A percentile compares a stretch with the other conserved stretches of the same genome.
phyloP scores from a whole-genome alignment of 2,329 filamentous ascomycete genomes.

The Colletotrichum higginsianum region DNA sequence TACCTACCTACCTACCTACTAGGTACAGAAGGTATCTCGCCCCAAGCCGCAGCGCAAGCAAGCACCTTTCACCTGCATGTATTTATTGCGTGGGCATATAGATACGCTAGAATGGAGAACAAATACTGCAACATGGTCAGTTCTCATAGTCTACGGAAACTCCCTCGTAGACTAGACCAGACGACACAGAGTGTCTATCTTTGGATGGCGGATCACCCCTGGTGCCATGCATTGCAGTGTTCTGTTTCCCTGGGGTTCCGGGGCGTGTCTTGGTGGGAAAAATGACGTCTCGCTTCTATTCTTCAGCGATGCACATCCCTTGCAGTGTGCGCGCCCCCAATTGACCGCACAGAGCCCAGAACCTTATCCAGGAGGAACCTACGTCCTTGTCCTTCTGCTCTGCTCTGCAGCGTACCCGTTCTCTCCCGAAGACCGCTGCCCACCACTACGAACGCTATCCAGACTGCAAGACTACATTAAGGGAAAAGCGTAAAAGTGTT shows the following conservation, averaged over 20 bases:
- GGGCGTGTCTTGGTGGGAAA: background rate
- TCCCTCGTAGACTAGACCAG: background rate
- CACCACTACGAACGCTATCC: background rate
- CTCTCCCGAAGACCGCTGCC: background rate
- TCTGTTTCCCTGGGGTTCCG: slow-evolving; percentile 3
- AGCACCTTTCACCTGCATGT: background rate
- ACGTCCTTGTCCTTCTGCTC: background rate
- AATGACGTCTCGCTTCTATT: slow-evolving; percentile 22
- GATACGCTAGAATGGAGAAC: too few relatives aligned
- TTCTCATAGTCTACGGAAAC: background rate
- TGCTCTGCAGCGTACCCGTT: background rate
- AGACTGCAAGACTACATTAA: background rate
- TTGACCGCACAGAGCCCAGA: background rate
- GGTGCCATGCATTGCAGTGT: background rate
- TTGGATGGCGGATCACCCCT: background rate
- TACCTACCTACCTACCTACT: background rate
- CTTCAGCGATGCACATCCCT: slow-evolving; percentile 14
- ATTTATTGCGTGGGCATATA: too few relatives aligned
- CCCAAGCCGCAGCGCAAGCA: background rate
- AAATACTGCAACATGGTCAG: too few relatives aligned
- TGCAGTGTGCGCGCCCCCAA: background rate
- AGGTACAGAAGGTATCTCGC: background rate
- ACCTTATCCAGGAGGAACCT: background rate
- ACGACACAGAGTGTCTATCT: background rate
- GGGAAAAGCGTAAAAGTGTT: background rate